Evolutionary conservation across 805 yeast genomes (phyloP).

Genomic region (Brettanomyces bruxellensis): DNA sequence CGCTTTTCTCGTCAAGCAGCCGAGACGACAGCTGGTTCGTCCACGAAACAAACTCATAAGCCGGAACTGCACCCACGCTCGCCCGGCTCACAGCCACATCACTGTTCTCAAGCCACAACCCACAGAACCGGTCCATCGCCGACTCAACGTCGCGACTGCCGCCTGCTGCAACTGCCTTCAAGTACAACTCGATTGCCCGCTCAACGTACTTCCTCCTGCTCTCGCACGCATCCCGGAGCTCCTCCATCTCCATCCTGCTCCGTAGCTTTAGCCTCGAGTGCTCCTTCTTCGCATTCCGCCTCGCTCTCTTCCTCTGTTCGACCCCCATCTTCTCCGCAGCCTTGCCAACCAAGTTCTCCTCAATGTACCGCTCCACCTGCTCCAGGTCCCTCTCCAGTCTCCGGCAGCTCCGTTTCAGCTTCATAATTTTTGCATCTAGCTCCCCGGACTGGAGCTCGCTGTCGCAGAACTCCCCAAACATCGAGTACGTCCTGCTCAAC

Average conservation of each 20-base stretch:
- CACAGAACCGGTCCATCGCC: constrained; percentile 68
- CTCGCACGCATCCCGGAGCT: constrained; percentile 29
- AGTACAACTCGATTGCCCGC: constrained; percentile 50
- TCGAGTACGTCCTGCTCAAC: constrained; percentile 33
- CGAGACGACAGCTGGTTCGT: constrained; percentile 73
- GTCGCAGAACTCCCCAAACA: constrained; percentile 69
- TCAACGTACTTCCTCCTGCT: constrained; percentile 31
- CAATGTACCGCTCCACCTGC: constrained; percentile 35
- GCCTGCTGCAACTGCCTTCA: constrained; percentile 38
- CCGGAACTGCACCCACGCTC: constrained; percentile 38
- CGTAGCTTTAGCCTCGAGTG: constrained; percentile 38
- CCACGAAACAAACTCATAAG: constrained; percentile 68
- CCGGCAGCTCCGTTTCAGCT: constrained; percentile 17
- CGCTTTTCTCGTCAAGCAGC: constrained; percentile 35
- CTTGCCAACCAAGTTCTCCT: constrained; percentile 15
- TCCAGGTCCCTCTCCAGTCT: constrained; percentile 38
- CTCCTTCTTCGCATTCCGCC: constrained; percentile 44
- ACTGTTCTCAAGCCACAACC: constrained; percentile 66
- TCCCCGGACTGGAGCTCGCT: constrained; percentile 41
- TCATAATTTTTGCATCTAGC: constrained; percentile 35
- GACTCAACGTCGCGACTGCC: constrained; percentile 30
- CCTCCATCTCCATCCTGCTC: constrained; percentile 31
- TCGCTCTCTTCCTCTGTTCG: constrained; percentile 33
- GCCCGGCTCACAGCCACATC: constrained; percentile 23
- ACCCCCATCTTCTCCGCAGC: constrained; percentile 40